Percentiles rank a stretch among this genome's conserved stretches.
These are phyloP conservation scores for Rhizomucor miehei DNA, from an alignment of 371 early-diverging fungal genomes.

Conservation along the genomic window DNA sequence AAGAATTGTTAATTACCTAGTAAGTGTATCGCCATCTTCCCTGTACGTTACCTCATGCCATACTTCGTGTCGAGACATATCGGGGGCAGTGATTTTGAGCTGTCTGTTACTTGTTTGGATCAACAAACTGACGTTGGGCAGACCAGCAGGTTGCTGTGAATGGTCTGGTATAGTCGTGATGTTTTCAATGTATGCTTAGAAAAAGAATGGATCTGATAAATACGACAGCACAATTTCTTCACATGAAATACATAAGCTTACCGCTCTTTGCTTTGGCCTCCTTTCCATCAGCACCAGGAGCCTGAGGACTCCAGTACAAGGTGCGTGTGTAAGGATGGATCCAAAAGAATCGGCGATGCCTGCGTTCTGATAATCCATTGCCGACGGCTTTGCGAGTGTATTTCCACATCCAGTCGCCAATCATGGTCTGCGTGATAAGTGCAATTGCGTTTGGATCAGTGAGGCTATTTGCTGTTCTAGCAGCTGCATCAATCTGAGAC, in stretches of 20 bases:
- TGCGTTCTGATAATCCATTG: constrained; percentile 55
- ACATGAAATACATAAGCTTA: constrained; percentile 15
- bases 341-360: constrained; percentile 76
- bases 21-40: neutral
- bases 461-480: constrained; percentile 1
- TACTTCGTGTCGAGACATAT: constrained; percentile 60
- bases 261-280: constrained; percentile 57
- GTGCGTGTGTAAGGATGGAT: constrained; percentile 77
- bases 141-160: constrained; percentile 25
- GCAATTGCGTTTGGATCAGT: constrained; percentile 27
- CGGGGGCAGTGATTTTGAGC: constrained; percentile 69
- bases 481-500: constrained; percentile 5
- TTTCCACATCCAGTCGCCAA: constrained; percentile 74
- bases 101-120: constrained; percentile 65
- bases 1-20: neutral
- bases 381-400: constrained; percentile 62
- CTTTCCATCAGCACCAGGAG: constrained; percentile 53
- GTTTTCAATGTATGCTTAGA: constrained; percentile 59
- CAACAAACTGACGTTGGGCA: constrained; percentile 60
- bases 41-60: constrained; percentile 51
- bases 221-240: neutral
- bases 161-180: constrained; percentile 45
- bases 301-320: constrained; percentile 68
- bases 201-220: constrained; percentile 1
- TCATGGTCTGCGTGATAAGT: constrained; percentile 75